Evolutionary conservation across 31 red algal species (phyloP), one percentile per base, ranked within the genome.

Genomic region (Porphyra umbilicalis): DNA sequence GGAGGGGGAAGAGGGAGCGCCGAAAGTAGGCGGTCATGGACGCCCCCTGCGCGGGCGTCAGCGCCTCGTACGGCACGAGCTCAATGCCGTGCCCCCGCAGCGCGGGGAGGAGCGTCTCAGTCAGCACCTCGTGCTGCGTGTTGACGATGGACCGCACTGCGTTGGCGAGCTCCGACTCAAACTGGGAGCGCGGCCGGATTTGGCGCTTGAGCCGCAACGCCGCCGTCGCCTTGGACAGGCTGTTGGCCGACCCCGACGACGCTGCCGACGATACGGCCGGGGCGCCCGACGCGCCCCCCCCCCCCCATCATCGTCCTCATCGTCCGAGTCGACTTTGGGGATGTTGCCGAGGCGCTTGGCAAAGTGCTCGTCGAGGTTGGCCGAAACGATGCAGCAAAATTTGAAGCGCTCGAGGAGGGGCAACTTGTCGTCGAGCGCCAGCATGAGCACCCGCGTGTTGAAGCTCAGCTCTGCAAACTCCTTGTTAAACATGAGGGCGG

Each of bases 381-480:
- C 89, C 9, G 93, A 93, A 1, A 95, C 92, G 67, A 98, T 95
- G 83, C 96, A 98, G 31, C 90, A 79, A 75, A 95, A 98, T 39
- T 95, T 98, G 79, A 98, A 92, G 68, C 96, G 89, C 83, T 98
- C 96, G 10, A 98, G 90, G 29, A 95, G 84, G 20, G 96, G 96
- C 36, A 91, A 87, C n/a, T 34, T 33, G 14, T 85, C 93, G 29
- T 98, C 93, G 82, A 95, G 77, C 11, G 92, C 92, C 82, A 94
- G 88, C 20, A 83, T 85, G 32, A 98, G 88, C 34, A 98, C 96
- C 32, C 96, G 90, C 67, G 88, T 91, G 38, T 90, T 90, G 75
- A 98, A 91, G 68, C 86, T 92, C 39, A 98, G 92, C 88, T 95
- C 92, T 1, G 87, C 89, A 80, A 89, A 92, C 74, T 94, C 95